Evolutionary conservation across 176 grass and related monocot species (phyloP).

Genomic region (Carex kokanica): DNA sequence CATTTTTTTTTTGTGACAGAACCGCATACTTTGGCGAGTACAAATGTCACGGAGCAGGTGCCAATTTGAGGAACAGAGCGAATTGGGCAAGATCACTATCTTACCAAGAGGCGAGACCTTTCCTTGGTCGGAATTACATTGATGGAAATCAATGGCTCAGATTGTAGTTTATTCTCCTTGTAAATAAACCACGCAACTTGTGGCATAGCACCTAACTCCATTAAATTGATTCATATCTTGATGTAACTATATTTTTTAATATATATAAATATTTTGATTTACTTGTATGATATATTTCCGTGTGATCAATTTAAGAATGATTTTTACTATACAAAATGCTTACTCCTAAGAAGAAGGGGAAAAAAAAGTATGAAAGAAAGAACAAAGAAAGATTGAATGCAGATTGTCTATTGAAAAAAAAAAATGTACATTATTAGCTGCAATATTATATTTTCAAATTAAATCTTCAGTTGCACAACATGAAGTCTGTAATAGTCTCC

Average conservation of each 20-base stretch:
- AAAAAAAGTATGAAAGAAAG: neutral
- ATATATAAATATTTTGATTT: neutral
- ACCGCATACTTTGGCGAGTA: slow-evolving; percentile 76
- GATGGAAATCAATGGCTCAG: slow-evolving; percentile 77
- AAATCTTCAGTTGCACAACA: neutral
- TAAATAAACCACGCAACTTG: slow-evolving; percentile 12
- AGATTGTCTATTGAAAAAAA: neutral
- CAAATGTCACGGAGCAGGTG: slow-evolving; percentile 66
- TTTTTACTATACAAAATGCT: neutral
- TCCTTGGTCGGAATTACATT: slow-evolving; percentile 60
- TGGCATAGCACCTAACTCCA: neutral
- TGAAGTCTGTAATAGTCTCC: neutral
- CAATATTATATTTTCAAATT: neutral
- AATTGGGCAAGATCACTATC: slow-evolving; percentile 74
- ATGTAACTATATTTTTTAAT: slow-evolving; percentile 21
- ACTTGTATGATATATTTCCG: slow-evolving; percentile 28
- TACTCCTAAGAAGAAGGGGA: neutral
- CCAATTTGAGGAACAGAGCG: slow-evolving; percentile 46
- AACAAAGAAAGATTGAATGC: neutral
- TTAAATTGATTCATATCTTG: slow-evolving; percentile 15
- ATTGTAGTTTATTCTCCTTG: slow-evolving; percentile 36
- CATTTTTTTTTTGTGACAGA: slow-evolving; percentile 34
- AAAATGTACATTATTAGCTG: neutral
- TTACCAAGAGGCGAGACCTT: slow-evolving; percentile 66
- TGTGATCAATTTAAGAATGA: slow-evolving; percentile 10